Percentiles rank a stretch among this genome's conserved stretches.
Evolutionary conservation across 2,329 filamentous ascomycete genomes (phyloP).

Genomic region (Sporothrix schenckii): DNA sequence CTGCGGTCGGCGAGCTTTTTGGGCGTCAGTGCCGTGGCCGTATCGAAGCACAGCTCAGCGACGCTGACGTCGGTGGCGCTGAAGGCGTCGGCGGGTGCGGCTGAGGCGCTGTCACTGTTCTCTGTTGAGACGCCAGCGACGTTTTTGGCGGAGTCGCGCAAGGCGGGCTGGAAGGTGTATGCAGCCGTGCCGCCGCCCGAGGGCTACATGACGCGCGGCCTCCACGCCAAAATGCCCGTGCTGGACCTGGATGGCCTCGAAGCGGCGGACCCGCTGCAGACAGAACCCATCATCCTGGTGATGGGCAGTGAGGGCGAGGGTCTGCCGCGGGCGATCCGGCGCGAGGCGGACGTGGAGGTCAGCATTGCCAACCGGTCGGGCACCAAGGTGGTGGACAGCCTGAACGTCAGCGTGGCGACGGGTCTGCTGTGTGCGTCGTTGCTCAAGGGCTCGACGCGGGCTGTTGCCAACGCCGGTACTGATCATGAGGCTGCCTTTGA

Average conservation of each 20-base stretch:
- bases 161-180: slow-evolving; percentile 80
- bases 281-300: slow-evolving; percentile 74
- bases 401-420: slow-evolving; percentile 91
- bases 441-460: slow-evolving; percentile 47
- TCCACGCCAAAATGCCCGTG: slow-evolving; percentile 43
- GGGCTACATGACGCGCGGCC: slow-evolving; percentile 31
- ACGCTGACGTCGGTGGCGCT: slow-evolving; percentile 74
- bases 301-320: slow-evolving; percentile 82
- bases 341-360: slow-evolving; percentile 65
- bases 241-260: slow-evolving; percentile 56
- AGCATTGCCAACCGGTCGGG: slow-evolving; percentile 64
- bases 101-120: slow-evolving; percentile 77
- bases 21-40: slow-evolving; percentile 80
- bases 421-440: slow-evolving; percentile 75
- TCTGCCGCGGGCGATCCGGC: slow-evolving; percentile 64
- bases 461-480: not conserved
- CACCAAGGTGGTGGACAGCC: slow-evolving; percentile 71
- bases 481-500: not conserved
- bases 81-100: slow-evolving; percentile 86
- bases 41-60: slow-evolving; percentile 74
- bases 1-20: slow-evolving; percentile 87
- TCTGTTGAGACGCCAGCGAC: slow-evolving; percentile 65
- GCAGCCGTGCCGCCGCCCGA: slow-evolving; percentile 64
- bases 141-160: slow-evolving; percentile 70
- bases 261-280: slow-evolving; percentile 55